Evolutionary conservation across 129 eudicot genomes (phyloP).

Genomic region (Pseudognaphalium luteoalbum): DNA sequence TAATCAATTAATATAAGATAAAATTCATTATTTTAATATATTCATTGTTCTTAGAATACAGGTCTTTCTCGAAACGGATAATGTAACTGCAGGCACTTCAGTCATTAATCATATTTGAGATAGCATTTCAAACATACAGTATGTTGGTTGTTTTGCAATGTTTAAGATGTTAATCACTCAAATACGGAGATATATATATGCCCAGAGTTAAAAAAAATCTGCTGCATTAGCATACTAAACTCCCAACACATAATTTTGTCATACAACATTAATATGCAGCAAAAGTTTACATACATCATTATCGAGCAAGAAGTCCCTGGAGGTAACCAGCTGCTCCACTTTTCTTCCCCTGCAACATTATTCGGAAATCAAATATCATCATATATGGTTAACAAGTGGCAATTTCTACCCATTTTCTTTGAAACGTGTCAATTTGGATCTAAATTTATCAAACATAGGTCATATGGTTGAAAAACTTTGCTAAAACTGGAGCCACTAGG

Average conservation of each 20-base stretch:
- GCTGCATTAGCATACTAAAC: neutral
- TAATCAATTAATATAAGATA: no score
- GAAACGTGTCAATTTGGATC: neutral
- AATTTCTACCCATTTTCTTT: neutral
- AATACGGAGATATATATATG: no score
- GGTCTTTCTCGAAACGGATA: no score
- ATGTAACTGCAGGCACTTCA: no score
- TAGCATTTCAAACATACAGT: neutral
- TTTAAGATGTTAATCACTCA: neutral
- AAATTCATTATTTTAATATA: no score
- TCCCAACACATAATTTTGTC: neutral
- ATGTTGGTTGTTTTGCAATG: neutral
- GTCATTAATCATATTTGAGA: no score
- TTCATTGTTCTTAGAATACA: no score
- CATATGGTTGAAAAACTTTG: no score
- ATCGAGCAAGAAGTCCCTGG: conserved; percentile 52
- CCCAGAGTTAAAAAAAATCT: neutral
- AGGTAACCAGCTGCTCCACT: conserved; percentile 60
- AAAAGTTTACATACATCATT: conserved; percentile 31
- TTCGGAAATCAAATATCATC: conserved; percentile 6
- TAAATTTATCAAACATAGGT: no score
- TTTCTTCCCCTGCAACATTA: conserved; percentile 51
- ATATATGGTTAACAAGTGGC: neutral
- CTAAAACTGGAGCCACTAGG: no score
- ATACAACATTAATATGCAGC: conserved; percentile 3